These are phyloP conservation scores for Phytophthora quininea DNA, from an alignment of 352 stramenopile genomes.

Conservation along the genomic window DNA sequence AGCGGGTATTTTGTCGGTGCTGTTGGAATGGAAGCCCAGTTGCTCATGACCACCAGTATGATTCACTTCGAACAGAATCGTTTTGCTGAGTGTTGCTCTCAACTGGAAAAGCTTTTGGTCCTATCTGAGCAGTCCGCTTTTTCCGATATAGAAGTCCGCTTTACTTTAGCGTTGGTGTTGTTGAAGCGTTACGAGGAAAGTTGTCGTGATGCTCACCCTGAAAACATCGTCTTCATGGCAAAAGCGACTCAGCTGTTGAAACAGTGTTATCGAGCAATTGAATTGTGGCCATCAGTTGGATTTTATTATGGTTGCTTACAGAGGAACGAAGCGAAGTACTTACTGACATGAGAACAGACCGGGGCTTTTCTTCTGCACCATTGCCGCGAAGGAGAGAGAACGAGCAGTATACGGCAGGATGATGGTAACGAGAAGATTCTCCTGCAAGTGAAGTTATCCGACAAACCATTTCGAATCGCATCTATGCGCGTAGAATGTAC, in stretches of 20 bases:
- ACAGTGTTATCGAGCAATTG: constrained; percentile 53
- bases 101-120: constrained; percentile 31
- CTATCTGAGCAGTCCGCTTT: constrained; percentile 15
- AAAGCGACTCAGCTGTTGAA: constrained; percentile 35
- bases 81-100: constrained; percentile 16
- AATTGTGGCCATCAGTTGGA: constrained; percentile 56
- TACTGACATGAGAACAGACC: constrained; percentile 32
- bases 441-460: constrained; percentile 54
- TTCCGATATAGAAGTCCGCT: constrained; percentile 45
- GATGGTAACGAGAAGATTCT: constrained; percentile 17
- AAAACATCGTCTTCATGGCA: constrained; percentile 19
- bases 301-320: constrained; percentile 55
- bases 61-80: constrained; percentile 41
- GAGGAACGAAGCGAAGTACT: constrained; percentile 31
- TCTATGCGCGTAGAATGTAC: constrained; percentile 46
- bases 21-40: constrained; percentile 20
- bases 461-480: constrained; percentile 43
- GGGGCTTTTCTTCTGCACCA: constrained; percentile 60
- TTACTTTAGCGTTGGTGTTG: constrained; percentile 36
- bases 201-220: constrained; percentile 4
- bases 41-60: constrained; percentile 55
- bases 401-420: neutral
- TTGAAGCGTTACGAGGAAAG: constrained; percentile 21
- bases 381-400: neutral
- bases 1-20: neutral